phyloP scores from a whole-genome alignment of 2,329 filamentous ascomycete species.

The Chaetomium strumarium region DNA sequence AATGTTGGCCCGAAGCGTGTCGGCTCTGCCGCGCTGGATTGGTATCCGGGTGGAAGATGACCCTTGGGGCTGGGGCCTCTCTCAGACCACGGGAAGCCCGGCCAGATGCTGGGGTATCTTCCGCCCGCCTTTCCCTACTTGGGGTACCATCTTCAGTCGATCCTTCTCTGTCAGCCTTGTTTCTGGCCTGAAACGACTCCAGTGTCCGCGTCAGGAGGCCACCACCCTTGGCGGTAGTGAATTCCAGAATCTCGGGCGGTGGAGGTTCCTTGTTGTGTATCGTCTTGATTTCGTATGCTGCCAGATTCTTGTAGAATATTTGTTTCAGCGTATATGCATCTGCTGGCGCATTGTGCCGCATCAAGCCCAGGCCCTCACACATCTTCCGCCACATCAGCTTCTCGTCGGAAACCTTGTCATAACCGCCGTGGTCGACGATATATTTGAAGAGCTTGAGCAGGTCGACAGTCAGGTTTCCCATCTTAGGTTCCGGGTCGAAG shows the following conservation, averaged over 20 bases:
- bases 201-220: constrained; percentile 70
- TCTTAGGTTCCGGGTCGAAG: constrained; percentile 75
- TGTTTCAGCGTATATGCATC: constrained; percentile 82
- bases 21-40: constrained; percentile 58
- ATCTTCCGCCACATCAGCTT: constrained; percentile 83
- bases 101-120: constrained; percentile 47
- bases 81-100: constrained; percentile 61
- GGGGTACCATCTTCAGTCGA: constrained; percentile 57
- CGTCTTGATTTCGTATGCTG: constrained; percentile 77
- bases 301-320: constrained; percentile 83
- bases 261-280: constrained; percentile 76
- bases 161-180: constrained; percentile 45
- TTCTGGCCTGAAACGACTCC: constrained; percentile 58
- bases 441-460: constrained; percentile 72
- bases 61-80: constrained; percentile 77
- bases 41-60: constrained; percentile 79
- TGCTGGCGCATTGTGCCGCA: constrained; percentile 69
- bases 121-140: constrained; percentile 45
- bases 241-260: constrained; percentile 81
- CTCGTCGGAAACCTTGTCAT: constrained; percentile 76
- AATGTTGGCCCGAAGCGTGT: constrained; percentile 43
- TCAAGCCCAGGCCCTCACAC: constrained; percentile 68
- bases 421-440: constrained; percentile 72
- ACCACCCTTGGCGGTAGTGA: constrained; percentile 79
- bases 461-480: constrained; percentile 71